Evolutionary conservation across 2,329 filamentous ascomycete species (phyloP), one percentile per base, ranked within the genome.

Genomic region (Pseudopyrenochaeta lycopersici): DNA sequence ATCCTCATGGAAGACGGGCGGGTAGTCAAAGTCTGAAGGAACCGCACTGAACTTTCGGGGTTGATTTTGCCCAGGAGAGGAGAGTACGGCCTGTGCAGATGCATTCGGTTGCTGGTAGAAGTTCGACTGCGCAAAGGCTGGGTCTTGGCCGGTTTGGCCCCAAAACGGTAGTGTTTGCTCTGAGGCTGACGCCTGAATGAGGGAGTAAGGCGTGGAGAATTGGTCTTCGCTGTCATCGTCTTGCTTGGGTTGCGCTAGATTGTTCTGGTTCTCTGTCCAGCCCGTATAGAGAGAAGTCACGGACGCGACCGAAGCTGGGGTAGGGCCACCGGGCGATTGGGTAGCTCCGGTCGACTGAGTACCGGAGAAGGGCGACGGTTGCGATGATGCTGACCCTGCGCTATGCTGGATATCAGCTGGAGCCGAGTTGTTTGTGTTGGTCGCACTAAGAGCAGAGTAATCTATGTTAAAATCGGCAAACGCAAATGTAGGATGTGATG

Each of bases 101-200:
- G 65, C 60, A 40, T 76, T 76, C 27, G 56, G 52, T 21, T 76
- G 74, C 49, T 74, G 70, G 47, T 76, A 76, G 46, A 76, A 64
- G 42, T 67, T 67, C 40, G 50, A 42, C 35, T 70, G 69, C 12
- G 62, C 54, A 44, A 68, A 74, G 33, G 54, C 39, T 31, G 66
- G 68, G 30, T 49, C 47, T 6, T 58, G 60, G 18, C 58, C 64
- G 38, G 57, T 62, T 30, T 63, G 59, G 2, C 39, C 56, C 71
- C 72, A 74, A 44, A 71, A 70, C 5, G 68, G 59, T 29, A 72
- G 52, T 2, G 66, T 64, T 17, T 73, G 64, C 23, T 75, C 71
- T 5, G 73, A 72, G 9, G 63, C 62, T 7, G 72, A 69, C 20
- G 60, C 67, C 20, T 71, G 68, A 3, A 62, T 63, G 35, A 75